Conservation (phyloP, 495 filamentous ascomycete genomes). For the Lichina pygmaea region DNA sequence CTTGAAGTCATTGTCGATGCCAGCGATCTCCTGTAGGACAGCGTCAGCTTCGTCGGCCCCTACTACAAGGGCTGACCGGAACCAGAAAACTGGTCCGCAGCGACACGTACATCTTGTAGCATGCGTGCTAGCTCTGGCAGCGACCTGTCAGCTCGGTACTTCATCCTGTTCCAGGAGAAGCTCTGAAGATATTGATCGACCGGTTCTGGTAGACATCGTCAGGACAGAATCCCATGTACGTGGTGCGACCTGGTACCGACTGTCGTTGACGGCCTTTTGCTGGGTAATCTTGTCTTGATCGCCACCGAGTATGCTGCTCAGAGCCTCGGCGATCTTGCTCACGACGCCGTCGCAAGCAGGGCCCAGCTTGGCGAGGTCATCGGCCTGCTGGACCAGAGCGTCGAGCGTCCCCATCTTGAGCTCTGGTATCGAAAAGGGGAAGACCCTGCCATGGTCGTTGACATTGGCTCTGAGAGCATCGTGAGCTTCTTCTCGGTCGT, state of each 20-base stretch:
- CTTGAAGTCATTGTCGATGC: slow-evolving; percentile 85
- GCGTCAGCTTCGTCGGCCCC: neutral
- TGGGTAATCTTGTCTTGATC: slow-evolving; percentile 59
- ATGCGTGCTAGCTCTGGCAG: slow-evolving; percentile 62
- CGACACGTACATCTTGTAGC: slow-evolving; percentile 43
- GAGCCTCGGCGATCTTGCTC: slow-evolving; percentile 62
- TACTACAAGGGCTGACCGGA: neutral
- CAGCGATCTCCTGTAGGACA: slow-evolving; percentile 38
- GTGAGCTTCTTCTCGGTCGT: slow-evolving; percentile 59
- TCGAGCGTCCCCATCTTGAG: slow-evolving; percentile 97
- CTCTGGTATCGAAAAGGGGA: slow-evolving; percentile 59
- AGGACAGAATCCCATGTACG: neutral
- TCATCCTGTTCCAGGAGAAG: slow-evolving; percentile 90
- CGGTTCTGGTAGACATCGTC: slow-evolving; percentile 30
- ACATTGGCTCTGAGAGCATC: slow-evolving; percentile 43
- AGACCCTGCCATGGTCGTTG: slow-evolving; percentile 46
- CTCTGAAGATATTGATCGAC: slow-evolving; percentile 74
- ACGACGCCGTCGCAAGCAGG: slow-evolving; percentile 55
- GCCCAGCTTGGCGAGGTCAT: slow-evolving; percentile 78
- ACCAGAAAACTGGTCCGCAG: neutral
- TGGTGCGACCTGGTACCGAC: slow-evolving; percentile 22
- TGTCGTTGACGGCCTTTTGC: slow-evolving; percentile 89
- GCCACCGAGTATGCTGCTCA: slow-evolving; percentile 52
- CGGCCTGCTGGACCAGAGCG: slow-evolving; percentile 86
- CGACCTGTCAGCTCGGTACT: slow-evolving; percentile 78